Evolutionary conservation across 164 flowering plant species (phyloP).

Genomic region (Platanus orientalis): DNA sequence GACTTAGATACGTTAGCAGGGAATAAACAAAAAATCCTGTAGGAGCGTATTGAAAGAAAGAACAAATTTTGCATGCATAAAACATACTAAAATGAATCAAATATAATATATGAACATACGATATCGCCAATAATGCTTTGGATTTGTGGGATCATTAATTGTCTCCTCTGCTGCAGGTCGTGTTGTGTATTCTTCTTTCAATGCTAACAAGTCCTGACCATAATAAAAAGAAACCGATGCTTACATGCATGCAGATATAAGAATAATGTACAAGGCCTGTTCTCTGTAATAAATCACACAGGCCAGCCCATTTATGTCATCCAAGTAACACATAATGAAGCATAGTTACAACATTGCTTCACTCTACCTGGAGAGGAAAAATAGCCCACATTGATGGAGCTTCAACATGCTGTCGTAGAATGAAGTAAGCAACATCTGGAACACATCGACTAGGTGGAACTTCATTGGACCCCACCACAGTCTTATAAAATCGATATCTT

Average conservation of each 20-base stretch:
- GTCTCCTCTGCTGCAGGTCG: conserved; percentile 94
- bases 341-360: not conserved
- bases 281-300: not conserved
- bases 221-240: conserved; percentile 1
- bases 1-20: not conserved
- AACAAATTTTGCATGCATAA: not conserved
- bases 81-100: not conserved
- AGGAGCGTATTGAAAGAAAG: not conserved
- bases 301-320: not conserved
- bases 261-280: not conserved
- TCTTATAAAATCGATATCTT: conserved; percentile 59
- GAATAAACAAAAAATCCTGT: not conserved
- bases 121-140: conserved; percentile 97
- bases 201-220: conserved; percentile 74
- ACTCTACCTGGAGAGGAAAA: conserved; percentile 89
- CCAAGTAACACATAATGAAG: not conserved
- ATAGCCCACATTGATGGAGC: conserved; percentile 99
- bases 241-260: conserved; percentile 1
- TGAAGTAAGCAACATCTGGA: conserved; percentile 70
- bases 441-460: conserved; percentile 67
- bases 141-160: conserved; percentile 94
- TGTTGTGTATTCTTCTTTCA: conserved; percentile 78
- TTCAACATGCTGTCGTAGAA: conserved; percentile 78
- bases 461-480: conserved; percentile 56
- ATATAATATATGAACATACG: conserved; percentile 42